Evolutionary conservation across 768 basidiomycete genomes (phyloP), one percentile per base, ranked within the genome.

Genomic region (Arthromyces matolae): DNA sequence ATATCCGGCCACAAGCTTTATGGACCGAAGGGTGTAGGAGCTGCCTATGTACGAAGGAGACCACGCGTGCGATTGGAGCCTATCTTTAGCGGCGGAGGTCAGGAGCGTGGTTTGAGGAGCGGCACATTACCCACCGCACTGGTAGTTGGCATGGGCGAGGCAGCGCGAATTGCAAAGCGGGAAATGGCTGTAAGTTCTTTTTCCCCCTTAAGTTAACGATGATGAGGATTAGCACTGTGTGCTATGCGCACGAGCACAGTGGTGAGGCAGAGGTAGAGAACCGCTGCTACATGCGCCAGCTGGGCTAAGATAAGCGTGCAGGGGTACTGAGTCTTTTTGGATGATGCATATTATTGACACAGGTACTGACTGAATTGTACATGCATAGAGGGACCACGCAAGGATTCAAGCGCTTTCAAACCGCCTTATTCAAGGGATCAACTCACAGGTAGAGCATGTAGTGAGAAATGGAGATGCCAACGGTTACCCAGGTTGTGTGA

Each of bases 1-100:
- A 91, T 99, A 39, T 93, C 91, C 7, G 96, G 90, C 1, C 96
- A 99, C 75, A 99, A 99, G 72, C 67, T 99, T 3, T 99, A 99
- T 65, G 96, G 96, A 2, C 96, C 96, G 4, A 99, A 99, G 66
- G 96, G 96, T 6, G 68, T 97, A 25, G 96, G 96, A 32, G 93
- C 91, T 14, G 86, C 88, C 5, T 99, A 98, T 67, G 93, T 99
- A 41, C 78, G 96, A 52, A 72, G 96, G 60, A 70, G 93, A 59
- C 96, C 96, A 7, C 75, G 96, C 52, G 96, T 98, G 31, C 78
- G 96, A 43, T 69, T 98, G 57, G 96, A 98, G 62, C 96, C 96
- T 1, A 88, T 99, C 55, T 69, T 99, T 43, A 92, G 82, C 57
- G 96, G 96, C 16, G 96, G 96, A 53, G 96, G 96, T 8, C 96